These are phyloP conservation scores for Aaosphaeria arxii DNA, from an alignment of 2,329 filamentous ascomycete species.

Conservation along the genomic window DNA sequence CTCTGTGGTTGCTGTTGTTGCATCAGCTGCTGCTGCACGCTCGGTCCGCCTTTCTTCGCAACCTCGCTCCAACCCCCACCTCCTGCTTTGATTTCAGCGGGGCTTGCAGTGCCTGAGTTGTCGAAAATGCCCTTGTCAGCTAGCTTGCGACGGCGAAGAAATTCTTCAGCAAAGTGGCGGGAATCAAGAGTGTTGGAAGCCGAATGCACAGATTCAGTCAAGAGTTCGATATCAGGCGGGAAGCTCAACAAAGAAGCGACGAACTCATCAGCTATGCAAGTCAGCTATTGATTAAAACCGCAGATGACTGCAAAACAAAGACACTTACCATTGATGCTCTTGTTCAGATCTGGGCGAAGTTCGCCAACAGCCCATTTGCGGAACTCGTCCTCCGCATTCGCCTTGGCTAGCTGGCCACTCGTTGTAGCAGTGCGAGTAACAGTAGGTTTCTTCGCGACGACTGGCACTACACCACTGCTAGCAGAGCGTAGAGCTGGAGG, in stretches of 20 bases:
- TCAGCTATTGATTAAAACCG: conserved; percentile 10
- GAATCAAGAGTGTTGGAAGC: conserved; percentile 88
- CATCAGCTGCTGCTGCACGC: conserved; percentile 25
- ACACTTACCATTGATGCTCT: conserved; percentile 62
- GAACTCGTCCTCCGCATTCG: conserved; percentile 83
- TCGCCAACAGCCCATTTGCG: conserved; percentile 86
- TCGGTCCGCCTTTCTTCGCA: conserved; percentile 85
- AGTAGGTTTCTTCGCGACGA: conserved; percentile 54
- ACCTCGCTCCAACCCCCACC: conserved; percentile 84
- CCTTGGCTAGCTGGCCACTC: conserved; percentile 40
- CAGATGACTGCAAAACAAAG: not conserved
- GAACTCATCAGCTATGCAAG: conserved; percentile 69
- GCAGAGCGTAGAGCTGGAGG: conserved; percentile 47
- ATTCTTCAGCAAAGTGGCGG: conserved; percentile 90
- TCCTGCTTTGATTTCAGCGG: conserved; percentile 39
- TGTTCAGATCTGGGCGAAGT: conserved; percentile 69
- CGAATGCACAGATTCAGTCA: conserved; percentile 86
- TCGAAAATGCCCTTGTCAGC: conserved; percentile 89
- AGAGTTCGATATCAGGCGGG: conserved; percentile 73
- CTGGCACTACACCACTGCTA: conserved; percentile 42
- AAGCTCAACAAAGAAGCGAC: conserved; percentile 72
- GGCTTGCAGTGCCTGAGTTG: conserved; percentile 58
- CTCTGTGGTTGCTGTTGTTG: conserved; percentile 36
- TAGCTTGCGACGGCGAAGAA: conserved; percentile 85
- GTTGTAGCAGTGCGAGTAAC: conserved; percentile 47